Percentiles rank a stretch among this genome's conserved stretches.
Evolutionary conservation across 345 rosid genomes (phyloP).

Genomic region (Toxicodendron radicans): DNA sequence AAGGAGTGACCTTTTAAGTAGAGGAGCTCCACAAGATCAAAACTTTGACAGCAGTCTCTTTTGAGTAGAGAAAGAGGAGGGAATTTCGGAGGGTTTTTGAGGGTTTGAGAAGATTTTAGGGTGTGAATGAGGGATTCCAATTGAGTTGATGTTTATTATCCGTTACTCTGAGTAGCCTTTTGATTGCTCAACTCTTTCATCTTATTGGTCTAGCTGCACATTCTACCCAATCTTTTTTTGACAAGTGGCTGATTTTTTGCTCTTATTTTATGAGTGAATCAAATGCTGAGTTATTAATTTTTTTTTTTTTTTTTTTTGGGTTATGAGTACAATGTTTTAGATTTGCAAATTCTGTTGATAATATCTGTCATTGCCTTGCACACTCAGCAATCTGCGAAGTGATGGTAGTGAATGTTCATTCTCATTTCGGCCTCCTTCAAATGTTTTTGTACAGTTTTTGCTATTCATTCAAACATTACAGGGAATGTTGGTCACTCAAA

Average conservation of each 20-base stretch:
- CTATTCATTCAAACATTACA: too few species aligned
- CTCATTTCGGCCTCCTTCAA: too few species aligned
- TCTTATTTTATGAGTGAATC: neutral
- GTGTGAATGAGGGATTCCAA: neutral
- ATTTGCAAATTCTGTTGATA: too few species aligned
- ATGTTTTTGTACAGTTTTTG: too few species aligned
- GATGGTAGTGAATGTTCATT: too few species aligned
- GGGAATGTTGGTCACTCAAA: too few species aligned
- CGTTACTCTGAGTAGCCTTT: neutral
- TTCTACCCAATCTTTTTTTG: neutral
- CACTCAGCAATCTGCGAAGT: too few species aligned
- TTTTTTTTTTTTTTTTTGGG: too few species aligned
- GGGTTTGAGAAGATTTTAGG: constrained; percentile 18
- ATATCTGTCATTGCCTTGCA: too few species aligned
- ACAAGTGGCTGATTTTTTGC: neutral
- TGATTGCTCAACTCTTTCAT: neutral
- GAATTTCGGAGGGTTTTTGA: neutral
- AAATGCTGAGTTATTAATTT: too few species aligned
- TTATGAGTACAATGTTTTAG: too few species aligned
- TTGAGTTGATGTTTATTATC: neutral
- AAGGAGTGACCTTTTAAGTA: constrained; percentile 8
- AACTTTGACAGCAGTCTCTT: neutral
- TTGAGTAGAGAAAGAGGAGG: constrained; percentile 3
- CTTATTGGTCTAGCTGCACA: neutral
- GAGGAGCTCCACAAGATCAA: constrained; percentile 5